Conservation (phyloP, 1,139 yeast genomes). For the Geotrichum carabidarum region DNA sequence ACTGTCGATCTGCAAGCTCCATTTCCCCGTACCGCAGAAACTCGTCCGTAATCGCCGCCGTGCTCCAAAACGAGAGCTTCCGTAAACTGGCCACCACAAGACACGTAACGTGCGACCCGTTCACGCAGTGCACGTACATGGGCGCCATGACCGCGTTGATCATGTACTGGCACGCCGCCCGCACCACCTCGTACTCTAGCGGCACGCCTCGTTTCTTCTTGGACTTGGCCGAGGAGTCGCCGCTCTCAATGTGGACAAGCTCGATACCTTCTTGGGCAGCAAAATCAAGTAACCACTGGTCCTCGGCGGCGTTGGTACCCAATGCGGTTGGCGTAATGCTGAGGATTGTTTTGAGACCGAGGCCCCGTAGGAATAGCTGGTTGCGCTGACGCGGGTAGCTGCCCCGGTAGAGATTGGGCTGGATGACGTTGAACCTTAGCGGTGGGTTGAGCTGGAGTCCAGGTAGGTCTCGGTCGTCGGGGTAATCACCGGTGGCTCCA, state of each 20-base stretch:
- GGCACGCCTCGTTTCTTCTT: constrained; percentile 55
- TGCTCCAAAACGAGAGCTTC: constrained; percentile 81
- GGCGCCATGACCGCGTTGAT: constrained; percentile 61
- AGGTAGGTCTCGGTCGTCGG: background rate
- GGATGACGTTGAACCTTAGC: constrained; percentile 65
- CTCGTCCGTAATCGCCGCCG: constrained; percentile 82
- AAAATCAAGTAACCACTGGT: constrained; percentile 47
- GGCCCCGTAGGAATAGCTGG: constrained; percentile 61
- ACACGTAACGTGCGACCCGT: constrained; percentile 85
- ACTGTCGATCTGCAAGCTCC: constrained; percentile 74
- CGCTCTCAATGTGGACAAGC: constrained; percentile 62
- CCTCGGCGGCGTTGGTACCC: constrained; percentile 30
- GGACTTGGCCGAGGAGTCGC: constrained; percentile 36
- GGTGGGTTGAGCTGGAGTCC: constrained; percentile 49
- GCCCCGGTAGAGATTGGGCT: constrained; percentile 71
- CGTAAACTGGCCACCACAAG: constrained; percentile 80
- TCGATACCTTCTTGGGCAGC: constrained; percentile 47
- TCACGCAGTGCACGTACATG: constrained; percentile 75
- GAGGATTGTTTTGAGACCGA: constrained; percentile 65
- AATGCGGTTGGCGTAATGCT: constrained; percentile 77
- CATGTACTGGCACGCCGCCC: constrained; percentile 54
- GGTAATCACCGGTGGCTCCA: background rate
- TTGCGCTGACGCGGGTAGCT: constrained; percentile 79
- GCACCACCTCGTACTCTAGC: constrained; percentile 57
- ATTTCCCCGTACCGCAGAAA: constrained; percentile 74